Conservation (phyloP, 257 asterid genomes). For the Mentha longifolia region DNA sequence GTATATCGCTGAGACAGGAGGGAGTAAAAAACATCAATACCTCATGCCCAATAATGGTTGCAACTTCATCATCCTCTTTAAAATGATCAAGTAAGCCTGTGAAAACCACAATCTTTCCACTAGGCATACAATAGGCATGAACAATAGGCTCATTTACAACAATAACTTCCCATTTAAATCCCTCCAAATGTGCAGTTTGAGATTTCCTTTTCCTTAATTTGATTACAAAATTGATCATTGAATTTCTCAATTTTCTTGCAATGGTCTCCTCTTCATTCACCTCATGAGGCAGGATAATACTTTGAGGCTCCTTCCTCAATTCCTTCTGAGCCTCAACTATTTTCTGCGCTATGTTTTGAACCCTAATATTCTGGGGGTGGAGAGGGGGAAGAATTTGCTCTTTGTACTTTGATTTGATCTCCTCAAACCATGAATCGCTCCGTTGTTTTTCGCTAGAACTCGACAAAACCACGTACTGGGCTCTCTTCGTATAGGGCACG, state of each 20-base stretch:
- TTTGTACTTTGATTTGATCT: conserved; percentile 52
- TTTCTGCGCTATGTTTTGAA: conserved; percentile 64
- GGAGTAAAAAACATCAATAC: not conserved
- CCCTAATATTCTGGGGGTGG: conserved; percentile 70
- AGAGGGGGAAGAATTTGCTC: conserved; percentile 81
- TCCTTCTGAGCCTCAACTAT: conserved; percentile 83
- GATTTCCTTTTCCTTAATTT: conserved; percentile 72
- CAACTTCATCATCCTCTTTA: conserved; percentile 77
- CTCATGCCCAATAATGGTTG: conserved; percentile 62
- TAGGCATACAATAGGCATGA: conserved; percentile 82
- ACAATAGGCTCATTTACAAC: conserved; percentile 75
- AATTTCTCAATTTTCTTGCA: conserved; percentile 69
- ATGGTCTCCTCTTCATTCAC: conserved; percentile 39
- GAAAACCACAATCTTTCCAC: conserved; percentile 95
- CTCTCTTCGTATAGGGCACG: conserved; percentile 79
- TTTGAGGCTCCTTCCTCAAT: conserved; percentile 62
- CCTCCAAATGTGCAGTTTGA: conserved; percentile 70
- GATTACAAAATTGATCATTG: conserved; percentile 75
- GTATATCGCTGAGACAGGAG: too few relatives aligned
- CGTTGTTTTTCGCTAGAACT: conserved; percentile 50
- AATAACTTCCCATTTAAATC: conserved; percentile 89
- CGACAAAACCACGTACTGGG: conserved; percentile 79
- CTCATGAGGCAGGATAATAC: conserved; percentile 28
- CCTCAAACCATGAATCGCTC: conserved; percentile 67
- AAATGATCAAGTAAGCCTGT: conserved; percentile 85